Conservation (phyloP, 1,284 basidiomycete genomes). For the Somion occarium region DNA sequence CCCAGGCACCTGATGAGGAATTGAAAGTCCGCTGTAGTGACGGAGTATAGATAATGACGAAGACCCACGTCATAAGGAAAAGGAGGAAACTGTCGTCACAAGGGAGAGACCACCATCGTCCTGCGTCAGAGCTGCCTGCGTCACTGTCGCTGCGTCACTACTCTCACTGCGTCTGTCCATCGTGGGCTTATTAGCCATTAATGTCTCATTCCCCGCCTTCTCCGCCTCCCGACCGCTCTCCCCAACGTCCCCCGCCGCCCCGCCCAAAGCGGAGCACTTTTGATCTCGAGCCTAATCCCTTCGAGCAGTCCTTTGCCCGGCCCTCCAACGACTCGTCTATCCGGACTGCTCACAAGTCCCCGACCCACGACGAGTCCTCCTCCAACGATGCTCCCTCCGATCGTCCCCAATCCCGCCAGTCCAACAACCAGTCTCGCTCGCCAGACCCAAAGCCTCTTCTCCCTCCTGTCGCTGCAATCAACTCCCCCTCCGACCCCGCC, state of each 20-base stretch:
- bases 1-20: background rate
- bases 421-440: slow-evolving; percentile 20
- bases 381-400: slow-evolving; percentile 35
- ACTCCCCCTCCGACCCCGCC: slow-evolving; percentile 73
- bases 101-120: no score
- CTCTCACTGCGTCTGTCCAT: background rate
- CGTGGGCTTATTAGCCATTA: no score
- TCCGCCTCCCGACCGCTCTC: slow-evolving; percentile 7
- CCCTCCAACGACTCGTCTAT: slow-evolving; percentile 42
- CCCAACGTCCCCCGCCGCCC: slow-evolving; percentile 20
- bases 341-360: slow-evolving; percentile 34
- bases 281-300: slow-evolving; percentile 92
- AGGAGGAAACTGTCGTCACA: no score
- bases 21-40: slow-evolving; percentile 7
- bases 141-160: background rate
- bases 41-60: slow-evolving; percentile 10
- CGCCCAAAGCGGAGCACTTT: slow-evolving; percentile 58
- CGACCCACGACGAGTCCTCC: slow-evolving; percentile 35
- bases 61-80: slow-evolving; percentile 7
- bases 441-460: slow-evolving; percentile 56
- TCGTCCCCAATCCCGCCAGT: slow-evolving; percentile 28
- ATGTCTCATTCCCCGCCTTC: background rate
- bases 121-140: no score
- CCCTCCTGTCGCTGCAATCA: slow-evolving; percentile 83
- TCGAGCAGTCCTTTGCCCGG: slow-evolving; percentile 87